A percentile compares a stretch with the other conserved stretches of the same genome.
Conservation (phyloP, 2,329 filamentous ascomycete genomes). For the Diaporthe humulicola region DNA sequence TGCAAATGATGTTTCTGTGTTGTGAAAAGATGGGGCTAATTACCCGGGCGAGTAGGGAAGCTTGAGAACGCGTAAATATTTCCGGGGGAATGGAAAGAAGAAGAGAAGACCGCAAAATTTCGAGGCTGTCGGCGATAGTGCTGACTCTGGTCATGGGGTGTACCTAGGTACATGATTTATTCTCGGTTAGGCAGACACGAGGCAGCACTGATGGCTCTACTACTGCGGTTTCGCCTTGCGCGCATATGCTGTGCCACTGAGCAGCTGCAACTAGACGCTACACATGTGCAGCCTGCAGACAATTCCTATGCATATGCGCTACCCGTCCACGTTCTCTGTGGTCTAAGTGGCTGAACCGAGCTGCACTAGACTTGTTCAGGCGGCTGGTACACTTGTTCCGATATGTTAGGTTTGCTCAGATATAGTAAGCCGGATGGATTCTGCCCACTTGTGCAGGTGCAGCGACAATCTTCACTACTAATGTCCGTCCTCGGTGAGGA, state of each 20-base stretch:
- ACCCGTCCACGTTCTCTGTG: neutral
- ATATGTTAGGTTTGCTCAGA: neutral
- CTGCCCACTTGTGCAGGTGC: neutral
- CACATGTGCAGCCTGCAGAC: neutral
- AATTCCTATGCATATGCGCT: neutral
- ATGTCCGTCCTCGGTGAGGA: neutral
- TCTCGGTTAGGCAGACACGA: conserved; percentile 16
- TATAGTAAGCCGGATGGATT: neutral
- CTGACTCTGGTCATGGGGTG: neutral
- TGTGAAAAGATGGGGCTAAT: neutral
- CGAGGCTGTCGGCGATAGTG: neutral
- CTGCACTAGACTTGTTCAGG: neutral
- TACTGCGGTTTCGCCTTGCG: neutral
- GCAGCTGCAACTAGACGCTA: conserved; percentile 5
- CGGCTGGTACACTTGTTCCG: neutral
- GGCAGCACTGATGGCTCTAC: neutral
- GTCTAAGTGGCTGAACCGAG: neutral
- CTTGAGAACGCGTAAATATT: no score
- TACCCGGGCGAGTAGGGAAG: no score
- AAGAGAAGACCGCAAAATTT: neutral
- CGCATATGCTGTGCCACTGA: conserved; percentile 12
- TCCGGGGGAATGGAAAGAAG: neutral
- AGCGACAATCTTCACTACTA: neutral
- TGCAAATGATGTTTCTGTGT: no score
- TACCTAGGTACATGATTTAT: neutral